Percentiles rank a stretch among this genome's conserved stretches.
These are phyloP conservation scores for Penicillium lagena DNA, from an alignment of 495 filamentous ascomycete species.

Conservation along the genomic window DNA sequence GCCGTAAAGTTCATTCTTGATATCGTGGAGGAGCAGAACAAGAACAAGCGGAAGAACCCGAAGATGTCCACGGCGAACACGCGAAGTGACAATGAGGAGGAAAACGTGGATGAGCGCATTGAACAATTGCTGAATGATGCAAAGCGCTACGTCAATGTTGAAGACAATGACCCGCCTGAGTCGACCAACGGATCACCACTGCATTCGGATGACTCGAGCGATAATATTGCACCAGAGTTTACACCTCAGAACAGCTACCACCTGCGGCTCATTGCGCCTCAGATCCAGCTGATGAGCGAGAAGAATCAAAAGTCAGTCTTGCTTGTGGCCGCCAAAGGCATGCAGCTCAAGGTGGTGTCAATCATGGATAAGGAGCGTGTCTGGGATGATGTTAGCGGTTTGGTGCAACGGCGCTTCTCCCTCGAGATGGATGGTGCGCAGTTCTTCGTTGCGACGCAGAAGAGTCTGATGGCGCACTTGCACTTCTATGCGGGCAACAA, in stretches of 20 bases:
- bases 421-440: constrained; percentile 94
- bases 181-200: constrained; percentile 17
- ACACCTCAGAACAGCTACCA: constrained; percentile 92
- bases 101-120: constrained; percentile 77
- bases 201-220: constrained; percentile 51
- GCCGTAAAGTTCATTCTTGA: constrained; percentile 98
- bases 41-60: constrained; percentile 44
- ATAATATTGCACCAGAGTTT: constrained; percentile 82
- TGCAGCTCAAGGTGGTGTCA: constrained; percentile 93
- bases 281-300: constrained; percentile 96
- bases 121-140: constrained; percentile 80
- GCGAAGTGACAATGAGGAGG: constrained; percentile 42
- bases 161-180: constrained; percentile 45
- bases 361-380: constrained; percentile 96
- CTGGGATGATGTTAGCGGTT: constrained; percentile 84
- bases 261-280: constrained; percentile 88
- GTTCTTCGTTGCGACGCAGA: constrained; percentile 93
- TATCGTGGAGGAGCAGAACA: constrained; percentile 89
- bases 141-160: constrained; percentile 72
- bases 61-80: constrained; percentile 22
- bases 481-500: constrained; percentile 91
- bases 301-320: constrained; percentile 93
- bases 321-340: constrained; percentile 88
- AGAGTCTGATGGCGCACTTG: constrained; percentile 75
- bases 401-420: constrained; percentile 90